These are phyloP conservation scores for Sclerotinia trifoliorum DNA, from an alignment of 2,329 filamentous ascomycete genomes.

Conservation along the genomic window DNA sequence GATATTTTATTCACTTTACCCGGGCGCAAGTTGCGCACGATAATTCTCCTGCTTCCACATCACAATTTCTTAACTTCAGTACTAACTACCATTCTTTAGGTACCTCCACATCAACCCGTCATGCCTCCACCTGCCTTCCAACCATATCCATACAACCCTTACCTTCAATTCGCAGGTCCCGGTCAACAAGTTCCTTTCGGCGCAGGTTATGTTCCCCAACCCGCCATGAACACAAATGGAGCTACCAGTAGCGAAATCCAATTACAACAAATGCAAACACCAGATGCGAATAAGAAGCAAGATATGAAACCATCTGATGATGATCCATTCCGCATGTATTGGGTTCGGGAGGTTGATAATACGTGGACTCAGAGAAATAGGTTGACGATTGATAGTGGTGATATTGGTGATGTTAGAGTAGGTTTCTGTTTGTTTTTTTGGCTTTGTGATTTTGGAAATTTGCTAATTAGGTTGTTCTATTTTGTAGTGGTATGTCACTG, in stretches of 20 bases:
- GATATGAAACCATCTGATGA: conserved; percentile 63
- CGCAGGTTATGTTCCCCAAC: conserved; percentile 27
- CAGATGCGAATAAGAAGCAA: conserved; percentile 43
- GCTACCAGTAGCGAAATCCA: conserved; percentile 32
- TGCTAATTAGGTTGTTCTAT: not conserved
- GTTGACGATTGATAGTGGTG: conserved; percentile 57
- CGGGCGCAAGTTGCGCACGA: not conserved
- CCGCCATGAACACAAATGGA: conserved; percentile 26
- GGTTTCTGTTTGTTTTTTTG: not conserved
- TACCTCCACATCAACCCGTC: not conserved
- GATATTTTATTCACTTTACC: not conserved
- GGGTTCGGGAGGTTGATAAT: conserved; percentile 59
- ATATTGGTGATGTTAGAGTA: conserved; percentile 48
- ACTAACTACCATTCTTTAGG: not conserved
- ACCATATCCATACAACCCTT: conserved; percentile 3
- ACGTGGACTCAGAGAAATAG: conserved; percentile 60
- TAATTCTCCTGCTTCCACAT: not conserved
- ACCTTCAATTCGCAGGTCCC: not conserved
- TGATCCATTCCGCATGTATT: conserved; percentile 60
- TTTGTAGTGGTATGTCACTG: conserved; percentile 56
- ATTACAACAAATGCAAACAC: conserved; percentile 31
- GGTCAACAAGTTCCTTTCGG: conserved; percentile 24
- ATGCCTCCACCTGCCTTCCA: conserved; percentile 16
- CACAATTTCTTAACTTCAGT: not conserved
- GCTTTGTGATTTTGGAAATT: not conserved